Conservation (phyloP, 768 basidiomycete species). For the Trametes meyenii region DNA sequence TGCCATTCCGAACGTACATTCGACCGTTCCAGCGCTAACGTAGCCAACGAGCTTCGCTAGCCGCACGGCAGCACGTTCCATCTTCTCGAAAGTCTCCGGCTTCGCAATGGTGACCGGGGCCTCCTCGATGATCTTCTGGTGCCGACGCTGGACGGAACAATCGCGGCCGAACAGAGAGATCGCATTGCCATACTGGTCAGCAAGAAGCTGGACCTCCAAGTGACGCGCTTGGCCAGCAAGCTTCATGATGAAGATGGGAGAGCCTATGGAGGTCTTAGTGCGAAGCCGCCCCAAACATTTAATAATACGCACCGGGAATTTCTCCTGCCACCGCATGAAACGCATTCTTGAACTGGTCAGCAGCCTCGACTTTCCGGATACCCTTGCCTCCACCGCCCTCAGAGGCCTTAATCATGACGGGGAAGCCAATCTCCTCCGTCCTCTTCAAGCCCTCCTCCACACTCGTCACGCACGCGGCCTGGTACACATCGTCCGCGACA, state of each 20-base stretch:
- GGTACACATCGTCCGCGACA: constrained; percentile 91
- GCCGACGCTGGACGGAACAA: constrained; percentile 98
- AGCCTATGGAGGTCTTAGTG: constrained; percentile 53
- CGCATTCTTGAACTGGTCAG: constrained; percentile 91
- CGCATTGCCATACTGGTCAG: constrained; percentile 99
- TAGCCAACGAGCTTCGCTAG: constrained; percentile 99
- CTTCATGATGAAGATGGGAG: constrained; percentile 99
- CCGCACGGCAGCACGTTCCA: constrained; percentile 99
- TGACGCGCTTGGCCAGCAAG: constrained; percentile 97
- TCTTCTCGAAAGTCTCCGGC: constrained; percentile 89
- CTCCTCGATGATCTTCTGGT: constrained; percentile 99
- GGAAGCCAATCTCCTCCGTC: constrained; percentile 91
- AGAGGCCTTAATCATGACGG: constrained; percentile 99
- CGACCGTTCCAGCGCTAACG: constrained; percentile 97
- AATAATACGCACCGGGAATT: constrained; percentile 78
- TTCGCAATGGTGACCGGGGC: constrained; percentile 98
- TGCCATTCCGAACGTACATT: constrained; percentile 57
- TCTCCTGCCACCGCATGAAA: constrained; percentile 94
- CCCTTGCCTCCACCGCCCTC: constrained; percentile 99
- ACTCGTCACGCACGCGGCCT: constrained; percentile 81
- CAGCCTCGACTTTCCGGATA: constrained; percentile 89
- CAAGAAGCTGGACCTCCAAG: constrained; percentile 96
- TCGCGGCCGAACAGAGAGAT: constrained; percentile 99
- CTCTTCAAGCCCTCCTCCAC: constrained; percentile 86
- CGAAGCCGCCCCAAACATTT: constrained; percentile 14